phyloP scores from a whole-genome alignment of 257 asterid genomes.

The Echites panduratus region DNA sequence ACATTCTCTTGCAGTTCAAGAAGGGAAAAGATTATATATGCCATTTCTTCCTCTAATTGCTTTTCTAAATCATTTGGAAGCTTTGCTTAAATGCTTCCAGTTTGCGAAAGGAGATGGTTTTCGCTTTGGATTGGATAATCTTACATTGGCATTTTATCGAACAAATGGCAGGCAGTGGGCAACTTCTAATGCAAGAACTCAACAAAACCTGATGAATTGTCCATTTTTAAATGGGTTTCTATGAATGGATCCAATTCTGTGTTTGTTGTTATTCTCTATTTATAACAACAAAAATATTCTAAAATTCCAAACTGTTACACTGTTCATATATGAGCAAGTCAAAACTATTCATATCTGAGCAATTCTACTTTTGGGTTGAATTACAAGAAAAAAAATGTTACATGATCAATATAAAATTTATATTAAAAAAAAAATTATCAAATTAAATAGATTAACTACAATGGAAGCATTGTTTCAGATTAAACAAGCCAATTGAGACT shows the following conservation, averaged over 20 bases:
- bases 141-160: too few species aligned
- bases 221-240: too few species aligned
- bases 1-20: background rate
- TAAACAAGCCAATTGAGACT: slow-evolving; percentile 12
- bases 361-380: background rate
- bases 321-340: background rate
- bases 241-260: too few species aligned
- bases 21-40: background rate
- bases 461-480: background rate
- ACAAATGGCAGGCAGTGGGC: too few species aligned
- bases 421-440: background rate
- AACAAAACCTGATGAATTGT: too few species aligned
- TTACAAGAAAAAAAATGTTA: background rate
- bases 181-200: too few species aligned
- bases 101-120: too few species aligned
- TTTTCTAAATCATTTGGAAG: background rate
- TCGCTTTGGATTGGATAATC: too few species aligned
- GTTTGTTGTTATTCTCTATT: too few species aligned
- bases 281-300: too few species aligned
- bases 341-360: too few species aligned
- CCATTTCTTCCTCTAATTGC: background rate
- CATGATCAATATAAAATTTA: background rate
- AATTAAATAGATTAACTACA: background rate
- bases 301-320: background rate
- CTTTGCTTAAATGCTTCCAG: too few species aligned